These are phyloP conservation scores for Schoenoplectus tabernaemontani DNA, from an alignment of 202 grass and related monocot species.

Conservation along the genomic window DNA sequence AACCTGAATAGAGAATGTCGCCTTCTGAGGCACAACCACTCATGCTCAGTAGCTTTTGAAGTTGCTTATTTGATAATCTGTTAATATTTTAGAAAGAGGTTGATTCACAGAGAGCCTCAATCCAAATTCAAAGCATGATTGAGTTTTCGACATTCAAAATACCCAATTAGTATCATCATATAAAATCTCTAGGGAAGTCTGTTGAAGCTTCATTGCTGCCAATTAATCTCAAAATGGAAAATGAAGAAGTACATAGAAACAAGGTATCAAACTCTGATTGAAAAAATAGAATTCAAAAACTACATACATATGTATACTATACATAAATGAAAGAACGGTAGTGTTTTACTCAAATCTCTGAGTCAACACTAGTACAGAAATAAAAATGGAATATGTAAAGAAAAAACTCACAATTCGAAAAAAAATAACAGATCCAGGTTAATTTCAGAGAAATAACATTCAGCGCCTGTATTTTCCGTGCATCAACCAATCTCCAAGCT, in stretches of 20 bases:
- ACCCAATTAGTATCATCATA: no score
- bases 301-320: neutral
- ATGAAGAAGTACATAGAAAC: neutral
- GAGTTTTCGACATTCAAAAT: neutral
- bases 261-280: neutral
- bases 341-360: neutral
- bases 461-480: neutral
- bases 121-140: neutral
- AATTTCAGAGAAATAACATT: conserved; percentile 1
- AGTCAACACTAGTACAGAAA: neutral
- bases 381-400: neutral
- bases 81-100: neutral
- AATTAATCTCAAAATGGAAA: neutral
- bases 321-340: conserved; percentile 20
- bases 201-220: neutral
- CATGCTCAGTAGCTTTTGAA: neutral
- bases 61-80: neutral
- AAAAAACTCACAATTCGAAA: neutral
- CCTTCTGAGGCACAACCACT: neutral
- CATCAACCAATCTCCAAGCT: neutral
- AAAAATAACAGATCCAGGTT: neutral
- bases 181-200: no score
- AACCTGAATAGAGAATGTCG: neutral
- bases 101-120: neutral
- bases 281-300: neutral